These are phyloP conservation scores for Microdochium trichocladiopsis DNA, from an alignment of 2,329 filamentous ascomycete species.

Conservation along the genomic window DNA sequence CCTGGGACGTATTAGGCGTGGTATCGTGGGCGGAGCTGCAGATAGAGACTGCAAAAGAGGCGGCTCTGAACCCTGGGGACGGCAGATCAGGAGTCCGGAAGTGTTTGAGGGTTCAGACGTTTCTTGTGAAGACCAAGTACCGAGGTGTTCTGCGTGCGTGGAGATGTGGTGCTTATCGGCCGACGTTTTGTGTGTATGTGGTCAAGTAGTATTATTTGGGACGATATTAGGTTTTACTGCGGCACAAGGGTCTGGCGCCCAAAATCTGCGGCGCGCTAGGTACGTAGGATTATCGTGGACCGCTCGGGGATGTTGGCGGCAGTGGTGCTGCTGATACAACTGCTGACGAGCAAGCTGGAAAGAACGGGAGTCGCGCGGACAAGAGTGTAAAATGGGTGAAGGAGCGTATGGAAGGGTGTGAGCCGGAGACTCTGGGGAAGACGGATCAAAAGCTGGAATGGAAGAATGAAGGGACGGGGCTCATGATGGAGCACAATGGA, in stretches of 20 bases:
- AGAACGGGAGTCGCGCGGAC: neutral
- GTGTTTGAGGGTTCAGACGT: neutral
- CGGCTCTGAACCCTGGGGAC: neutral
- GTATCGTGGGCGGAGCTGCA: neutral
- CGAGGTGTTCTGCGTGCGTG: too few relatives aligned
- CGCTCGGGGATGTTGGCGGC: too few relatives aligned
- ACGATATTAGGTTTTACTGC: neutral
- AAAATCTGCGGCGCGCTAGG: too few relatives aligned
- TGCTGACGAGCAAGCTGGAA: neutral
- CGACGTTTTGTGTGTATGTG: too few relatives aligned
- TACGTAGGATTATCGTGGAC: too few relatives aligned
- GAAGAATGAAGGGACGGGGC: neutral
- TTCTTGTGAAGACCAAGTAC: neutral
- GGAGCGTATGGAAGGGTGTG: neutral
- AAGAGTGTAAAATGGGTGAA: neutral
- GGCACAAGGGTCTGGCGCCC: too few relatives aligned
- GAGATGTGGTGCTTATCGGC: too few relatives aligned
- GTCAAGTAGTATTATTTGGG: neutral
- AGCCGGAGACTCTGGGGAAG: neutral
- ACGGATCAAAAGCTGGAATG: neutral
- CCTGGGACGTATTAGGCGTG: slow-evolving; percentile 2
- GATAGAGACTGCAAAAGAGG: neutral
- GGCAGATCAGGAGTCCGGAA: neutral
- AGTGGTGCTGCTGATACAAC: neutral
- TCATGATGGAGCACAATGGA: too few relatives aligned